A percentile compares a stretch with the other conserved stretches of the same genome.
Evolutionary conservation across 495 filamentous ascomycete genomes (phyloP).

Genomic region (Penicillium antarcticum): DNA sequence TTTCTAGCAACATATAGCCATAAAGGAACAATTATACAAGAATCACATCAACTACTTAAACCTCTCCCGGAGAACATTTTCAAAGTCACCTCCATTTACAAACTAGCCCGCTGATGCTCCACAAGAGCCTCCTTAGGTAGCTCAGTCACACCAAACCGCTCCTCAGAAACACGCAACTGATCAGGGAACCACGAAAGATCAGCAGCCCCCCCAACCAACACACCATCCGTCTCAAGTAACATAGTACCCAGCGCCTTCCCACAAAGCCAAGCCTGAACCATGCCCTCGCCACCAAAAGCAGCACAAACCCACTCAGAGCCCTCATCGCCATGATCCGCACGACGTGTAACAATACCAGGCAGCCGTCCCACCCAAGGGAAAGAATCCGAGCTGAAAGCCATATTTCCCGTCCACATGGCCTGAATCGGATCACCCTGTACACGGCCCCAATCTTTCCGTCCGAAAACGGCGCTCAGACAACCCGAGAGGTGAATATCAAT

Average conservation of each 20-base stretch:
- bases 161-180: slow-evolving; percentile 44
- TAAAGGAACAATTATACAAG: too few species aligned
- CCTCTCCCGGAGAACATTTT: too few species aligned
- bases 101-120: slow-evolving; percentile 1
- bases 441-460: slow-evolving; percentile 30
- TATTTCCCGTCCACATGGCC: slow-evolving; percentile 77
- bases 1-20: too few species aligned
- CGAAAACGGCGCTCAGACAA: slow-evolving; percentile 25
- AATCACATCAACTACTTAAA: too few species aligned
- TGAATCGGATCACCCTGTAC: slow-evolving; percentile 45
- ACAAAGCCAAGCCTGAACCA: slow-evolving; percentile 71
- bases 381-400: slow-evolving; percentile 71
- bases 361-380: slow-evolving; percentile 72
- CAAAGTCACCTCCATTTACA: background rate
- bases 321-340: slow-evolving; percentile 14
- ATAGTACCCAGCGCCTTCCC: slow-evolving; percentile 64
- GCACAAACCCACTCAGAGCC: slow-evolving; percentile 55
- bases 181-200: slow-evolving; percentile 40
- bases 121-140: slow-evolving; percentile 16
- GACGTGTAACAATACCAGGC: slow-evolving; percentile 42
- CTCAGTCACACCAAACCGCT: slow-evolving; percentile 25
- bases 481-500: slow-evolving; percentile 33
- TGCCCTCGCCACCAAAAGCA: slow-evolving; percentile 74
- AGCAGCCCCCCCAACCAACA: slow-evolving; percentile 12
- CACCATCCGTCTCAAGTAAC: slow-evolving; percentile 44